These are phyloP conservation scores for Podospora sp. DNA, from an alignment of 495 filamentous ascomycete species.

Conservation along the genomic window DNA sequence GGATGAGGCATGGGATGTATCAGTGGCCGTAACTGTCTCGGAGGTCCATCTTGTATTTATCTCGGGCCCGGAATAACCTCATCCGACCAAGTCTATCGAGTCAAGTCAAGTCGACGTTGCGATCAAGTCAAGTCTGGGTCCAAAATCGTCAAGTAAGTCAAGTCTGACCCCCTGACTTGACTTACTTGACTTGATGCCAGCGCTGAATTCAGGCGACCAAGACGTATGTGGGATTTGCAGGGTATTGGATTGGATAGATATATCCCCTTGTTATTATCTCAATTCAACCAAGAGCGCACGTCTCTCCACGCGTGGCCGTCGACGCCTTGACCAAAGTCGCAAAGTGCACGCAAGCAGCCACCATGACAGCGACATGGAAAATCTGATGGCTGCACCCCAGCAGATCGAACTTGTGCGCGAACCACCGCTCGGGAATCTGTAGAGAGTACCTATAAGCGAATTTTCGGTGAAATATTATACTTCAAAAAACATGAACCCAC, in stretches of 20 bases:
- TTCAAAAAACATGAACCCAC: neutral
- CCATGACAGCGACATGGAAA: constrained; percentile 63
- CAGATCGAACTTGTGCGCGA: constrained; percentile 61
- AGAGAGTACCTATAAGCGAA: constrained; percentile 23
- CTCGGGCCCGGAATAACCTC: too few relatives aligned
- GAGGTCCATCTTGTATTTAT: too few relatives aligned
- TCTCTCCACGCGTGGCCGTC: constrained; percentile 4
- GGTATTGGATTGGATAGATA: constrained; percentile 1
- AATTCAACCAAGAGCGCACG: neutral
- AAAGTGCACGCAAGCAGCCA: constrained; percentile 39
- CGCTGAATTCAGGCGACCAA: constrained; percentile 2
- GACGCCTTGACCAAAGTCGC: constrained; percentile 14
- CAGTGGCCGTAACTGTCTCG: too few relatives aligned
- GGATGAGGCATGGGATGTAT: too few relatives aligned
- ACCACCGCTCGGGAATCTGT: constrained; percentile 54
- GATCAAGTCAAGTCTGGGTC: too few relatives aligned
- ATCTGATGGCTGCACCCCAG: constrained; percentile 68
- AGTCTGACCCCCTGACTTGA: too few relatives aligned
- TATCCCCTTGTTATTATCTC: too few relatives aligned
- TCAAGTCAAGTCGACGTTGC: too few relatives aligned
- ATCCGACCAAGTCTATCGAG: too few relatives aligned
- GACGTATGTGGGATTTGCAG: constrained; percentile 6
- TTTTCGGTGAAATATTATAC: constrained; percentile 8
- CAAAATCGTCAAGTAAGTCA: too few relatives aligned
- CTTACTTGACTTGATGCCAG: neutral